Evolutionary conservation across 2,329 filamentous ascomycete genomes (phyloP).

Genomic region (Hypoxylon sp.): DNA sequence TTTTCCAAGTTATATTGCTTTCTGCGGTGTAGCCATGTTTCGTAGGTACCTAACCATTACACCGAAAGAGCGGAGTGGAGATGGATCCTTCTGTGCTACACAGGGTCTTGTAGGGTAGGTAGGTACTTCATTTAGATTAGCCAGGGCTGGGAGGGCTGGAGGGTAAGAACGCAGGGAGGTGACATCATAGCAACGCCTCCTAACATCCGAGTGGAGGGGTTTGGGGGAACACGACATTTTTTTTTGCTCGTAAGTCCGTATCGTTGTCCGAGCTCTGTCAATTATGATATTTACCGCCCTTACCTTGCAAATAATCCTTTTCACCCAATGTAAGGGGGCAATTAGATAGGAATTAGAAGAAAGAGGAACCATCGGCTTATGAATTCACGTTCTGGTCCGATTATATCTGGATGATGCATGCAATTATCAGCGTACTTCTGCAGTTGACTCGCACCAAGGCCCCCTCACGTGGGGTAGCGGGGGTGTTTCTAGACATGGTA

Average conservation of each 20-base stretch:
- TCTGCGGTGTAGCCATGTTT: slow-evolving; percentile 37
- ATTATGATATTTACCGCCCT: slow-evolving; percentile 33
- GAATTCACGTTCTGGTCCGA: slow-evolving; percentile 25
- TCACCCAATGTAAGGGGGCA: slow-evolving; percentile 7
- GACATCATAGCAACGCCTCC: slow-evolving; percentile 40
- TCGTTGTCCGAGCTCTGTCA: slow-evolving; percentile 20
- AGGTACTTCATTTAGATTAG: slow-evolving; percentile 32
- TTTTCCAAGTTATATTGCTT: slow-evolving; percentile 17
- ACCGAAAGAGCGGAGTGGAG: slow-evolving; percentile 38
- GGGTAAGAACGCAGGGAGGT: slow-evolving; percentile 17
- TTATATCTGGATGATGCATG: slow-evolving; percentile 34
- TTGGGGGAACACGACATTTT: slow-evolving; percentile 27
- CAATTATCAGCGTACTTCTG: slow-evolving; percentile 39
- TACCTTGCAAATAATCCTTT: slow-evolving; percentile 11
- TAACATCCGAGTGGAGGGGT: slow-evolving; percentile 31
- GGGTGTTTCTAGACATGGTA: slow-evolving; percentile 34
- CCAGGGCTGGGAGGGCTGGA: not conserved
- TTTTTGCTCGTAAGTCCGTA: slow-evolving; percentile 21
- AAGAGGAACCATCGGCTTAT: slow-evolving; percentile 7
- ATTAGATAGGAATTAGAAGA: slow-evolving; percentile 9
- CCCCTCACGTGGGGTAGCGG: slow-evolving; percentile 49
- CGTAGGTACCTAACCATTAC: slow-evolving; percentile 6
- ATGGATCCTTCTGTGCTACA: slow-evolving; percentile 31
- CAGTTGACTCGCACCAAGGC: slow-evolving; percentile 48
- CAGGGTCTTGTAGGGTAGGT: slow-evolving; percentile 7